Evolutionary conservation across 106 monocot genomes (phyloP), one percentile per base, ranked within the genome.

Genomic region (Dendrobium chrysotoxum): DNA sequence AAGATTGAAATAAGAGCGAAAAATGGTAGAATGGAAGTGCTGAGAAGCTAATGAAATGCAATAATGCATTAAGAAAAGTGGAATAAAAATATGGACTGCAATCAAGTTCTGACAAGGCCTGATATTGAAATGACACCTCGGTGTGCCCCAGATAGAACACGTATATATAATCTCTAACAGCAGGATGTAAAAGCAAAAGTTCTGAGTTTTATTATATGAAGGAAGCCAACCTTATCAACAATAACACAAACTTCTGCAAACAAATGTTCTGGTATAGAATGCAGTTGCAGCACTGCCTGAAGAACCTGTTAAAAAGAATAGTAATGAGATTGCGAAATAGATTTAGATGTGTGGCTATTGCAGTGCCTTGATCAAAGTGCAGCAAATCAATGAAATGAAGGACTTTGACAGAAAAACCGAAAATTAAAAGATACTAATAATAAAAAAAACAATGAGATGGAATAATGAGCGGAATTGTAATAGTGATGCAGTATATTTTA

Each of bases 211-310:
- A 40, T 74, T 42, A 42, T 1, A 23, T 21, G 40, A 57, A 79
- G 54, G 26, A 55, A 82, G 71, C 86, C 88, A 81, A 92, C 95
- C 80, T 95, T 96, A 85, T 96, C 96, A 67, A 93, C 91, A 87
- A 90, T 90, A 40, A 96, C 76, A 77, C 91, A 96, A 75, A 96
- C 97, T 92, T 91, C 85, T 20, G 92, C 76, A 82, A 97, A 97
- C 54, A 97, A 81, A 82, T 84, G 57, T 81, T 97, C 90, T 58
- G 94, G 97, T 79, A 97, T 73, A n/a, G 83, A 84, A 82, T 91
- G 86, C 82, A 87, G 88, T 30, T 91, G 85, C 28, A 95, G 80
- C 54, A 93, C 88, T 53, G 88, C 89, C 87, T 98, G 90, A 73
- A 95, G 75, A 82, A 99, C 94, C 97, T 97, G 94, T 40, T 81